Evolutionary conservation across 2,329 filamentous ascomycete species (phyloP).

Genomic region (Macrophomina tecta): DNA sequence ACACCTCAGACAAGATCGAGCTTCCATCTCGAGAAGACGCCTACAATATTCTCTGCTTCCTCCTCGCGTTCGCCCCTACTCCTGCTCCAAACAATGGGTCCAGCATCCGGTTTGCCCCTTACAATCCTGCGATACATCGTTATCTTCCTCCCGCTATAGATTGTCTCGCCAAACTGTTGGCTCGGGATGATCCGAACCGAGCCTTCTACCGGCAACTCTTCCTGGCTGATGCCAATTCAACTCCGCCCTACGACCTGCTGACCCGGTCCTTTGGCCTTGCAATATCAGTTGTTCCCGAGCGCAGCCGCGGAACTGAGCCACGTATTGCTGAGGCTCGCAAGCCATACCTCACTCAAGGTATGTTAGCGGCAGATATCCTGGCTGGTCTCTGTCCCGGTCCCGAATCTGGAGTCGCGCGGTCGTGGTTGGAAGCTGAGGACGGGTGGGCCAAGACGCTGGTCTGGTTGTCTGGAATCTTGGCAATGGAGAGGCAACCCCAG

Average conservation of each 20-base stretch:
- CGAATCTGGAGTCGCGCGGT: slow-evolving; percentile 74
- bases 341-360: slow-evolving; percentile 87
- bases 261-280: slow-evolving; percentile 87
- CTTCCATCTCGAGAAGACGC: slow-evolving; percentile 88
- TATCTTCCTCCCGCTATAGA: slow-evolving; percentile 92
- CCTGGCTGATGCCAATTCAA: slow-evolving; percentile 68
- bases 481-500: slow-evolving; percentile 34
- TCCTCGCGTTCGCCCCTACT: slow-evolving; percentile 86
- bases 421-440: slow-evolving; percentile 84
- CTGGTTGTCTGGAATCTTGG: slow-evolving; percentile 73
- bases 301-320: slow-evolving; percentile 64
- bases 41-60: slow-evolving; percentile 82
- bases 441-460: slow-evolving; percentile 83
- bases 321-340: slow-evolving; percentile 82
- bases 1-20: slow-evolving; percentile 80
- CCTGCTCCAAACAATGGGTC: slow-evolving; percentile 67
- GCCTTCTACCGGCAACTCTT: slow-evolving; percentile 85
- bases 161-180: slow-evolving; percentile 86
- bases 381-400: slow-evolving; percentile 73
- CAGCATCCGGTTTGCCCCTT: slow-evolving; percentile 75
- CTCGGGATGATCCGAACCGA: slow-evolving; percentile 91
- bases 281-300: slow-evolving; percentile 82
- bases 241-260: slow-evolving; percentile 76
- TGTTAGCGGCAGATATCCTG: slow-evolving; percentile 88
- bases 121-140: slow-evolving; percentile 79